Percentiles rank a stretch among this genome's conserved stretches.
These are phyloP conservation scores for Torulaspora delbrueckii DNA, from an alignment of 805 yeast genomes.

Conservation along the genomic window DNA sequence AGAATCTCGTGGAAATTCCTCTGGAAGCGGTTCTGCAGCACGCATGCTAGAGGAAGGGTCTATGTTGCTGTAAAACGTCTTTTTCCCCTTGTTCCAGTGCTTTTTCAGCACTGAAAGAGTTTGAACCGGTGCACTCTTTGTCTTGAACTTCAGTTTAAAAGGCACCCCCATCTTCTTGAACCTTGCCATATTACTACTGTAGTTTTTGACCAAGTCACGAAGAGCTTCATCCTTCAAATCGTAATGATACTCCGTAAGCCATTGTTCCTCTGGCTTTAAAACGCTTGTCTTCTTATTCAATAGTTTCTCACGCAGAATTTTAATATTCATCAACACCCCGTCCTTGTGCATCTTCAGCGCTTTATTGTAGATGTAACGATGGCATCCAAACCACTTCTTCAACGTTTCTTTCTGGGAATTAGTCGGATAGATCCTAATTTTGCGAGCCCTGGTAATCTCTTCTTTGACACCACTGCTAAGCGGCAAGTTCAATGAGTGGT, in stretches of 20 bases:
- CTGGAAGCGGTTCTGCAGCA: not conserved
- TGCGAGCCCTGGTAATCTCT: too few species aligned
- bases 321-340: too few species aligned
- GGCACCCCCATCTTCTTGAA: not conserved
- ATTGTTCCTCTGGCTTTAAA: too few species aligned
- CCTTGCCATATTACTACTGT: too few species aligned
- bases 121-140: not conserved
- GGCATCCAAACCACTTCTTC: not conserved
- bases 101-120: not conserved
- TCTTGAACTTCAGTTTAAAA: not conserved
- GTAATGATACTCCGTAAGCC: not conserved
- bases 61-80: too few species aligned
- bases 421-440: too few species aligned
- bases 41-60: not conserved
- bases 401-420: too few species aligned
- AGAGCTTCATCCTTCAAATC: not conserved
- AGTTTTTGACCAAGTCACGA: not conserved
- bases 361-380: not conserved
- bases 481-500: not conserved
- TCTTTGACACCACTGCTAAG: not conserved
- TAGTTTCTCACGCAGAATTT: too few species aligned
- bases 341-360: not conserved
- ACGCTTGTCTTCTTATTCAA: too few species aligned
- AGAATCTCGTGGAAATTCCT: not conserved
- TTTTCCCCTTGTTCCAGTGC: too few species aligned